Conservation (phyloP, 495 filamentous ascomycete species). For the Cercophora samala region DNA sequence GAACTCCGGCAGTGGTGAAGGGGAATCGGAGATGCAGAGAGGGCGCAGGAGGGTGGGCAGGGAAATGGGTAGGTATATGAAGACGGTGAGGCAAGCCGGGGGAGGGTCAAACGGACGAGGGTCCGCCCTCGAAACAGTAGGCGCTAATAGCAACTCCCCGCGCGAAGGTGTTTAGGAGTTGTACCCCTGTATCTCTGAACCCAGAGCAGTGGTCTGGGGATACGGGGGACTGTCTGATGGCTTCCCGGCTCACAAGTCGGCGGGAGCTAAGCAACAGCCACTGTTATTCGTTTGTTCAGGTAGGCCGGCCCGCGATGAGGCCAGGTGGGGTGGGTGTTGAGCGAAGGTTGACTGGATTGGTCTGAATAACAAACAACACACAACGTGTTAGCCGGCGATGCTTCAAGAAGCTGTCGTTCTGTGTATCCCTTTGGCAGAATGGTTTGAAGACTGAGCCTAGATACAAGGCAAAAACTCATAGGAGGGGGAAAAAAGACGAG, state of each 20-base stretch:
- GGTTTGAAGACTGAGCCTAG: not conserved
- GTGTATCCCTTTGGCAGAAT: not conserved
- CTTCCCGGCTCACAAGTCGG: slow-evolving; percentile 13
- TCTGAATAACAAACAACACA: slow-evolving; percentile 12
- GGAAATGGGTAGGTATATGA: slow-evolving; percentile 40
- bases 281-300: slow-evolving; percentile 25
- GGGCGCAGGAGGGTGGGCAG: slow-evolving; percentile 30
- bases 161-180: slow-evolving; percentile 20
- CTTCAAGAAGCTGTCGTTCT: not conserved
- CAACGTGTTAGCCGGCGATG: slow-evolving; percentile 15
- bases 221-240: slow-evolving; percentile 19
- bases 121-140: slow-evolving; percentile 24
- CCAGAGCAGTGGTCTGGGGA: slow-evolving; percentile 31
- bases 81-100: slow-evolving; percentile 29
- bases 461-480: slow-evolving; percentile 7
- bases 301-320: slow-evolving; percentile 20
- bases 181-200: slow-evolving; percentile 27
- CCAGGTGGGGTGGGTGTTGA: slow-evolving; percentile 26
- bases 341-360: not conserved
- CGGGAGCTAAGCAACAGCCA: slow-evolving; percentile 17
- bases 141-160: slow-evolving; percentile 24
- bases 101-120: slow-evolving; percentile 17
- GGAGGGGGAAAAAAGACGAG: not conserved
- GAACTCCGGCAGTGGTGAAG: slow-evolving; percentile 37
- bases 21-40: slow-evolving; percentile 20